Base-by-base conservation (phyloP, 2,329 filamentous ascomycete species). In the Penicillium sp. region DNA sequence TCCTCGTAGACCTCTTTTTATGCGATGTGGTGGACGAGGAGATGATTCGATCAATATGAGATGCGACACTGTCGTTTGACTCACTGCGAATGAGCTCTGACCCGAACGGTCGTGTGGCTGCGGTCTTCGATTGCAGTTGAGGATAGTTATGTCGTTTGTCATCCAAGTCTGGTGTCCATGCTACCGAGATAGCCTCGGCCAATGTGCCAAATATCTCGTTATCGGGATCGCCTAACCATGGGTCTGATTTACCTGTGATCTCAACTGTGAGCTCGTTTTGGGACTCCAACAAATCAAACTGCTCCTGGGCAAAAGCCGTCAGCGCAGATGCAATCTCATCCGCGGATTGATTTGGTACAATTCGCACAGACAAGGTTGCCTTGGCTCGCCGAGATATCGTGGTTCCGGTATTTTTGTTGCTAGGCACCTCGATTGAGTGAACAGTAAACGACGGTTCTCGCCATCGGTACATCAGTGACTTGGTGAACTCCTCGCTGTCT, bases 371-470 rank as follows among this genome's bases (percentile, higher is more conserved):
- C 33, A 99, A 84, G 50, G 91, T 87, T 5, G 92, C 91, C 65
- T 88, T 93, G 8, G 93, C 94, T 63, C 91, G 86, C 60, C 90
- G 87, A 43, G 93, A 95, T 59, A 99, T 96, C 0, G 73, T 76
- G 26, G 97, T 85, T 48, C 91, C 94, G 1, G 91, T 90, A 64
- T 95, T 94, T 52, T 85, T 82, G 0, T 91, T 91, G 0, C 93
- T 93, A 0, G 92, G 96, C 0, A 73, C 69, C 66, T 95, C 91
- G 71, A 97, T 91, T 7, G 90, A 84, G 73, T 99, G 94, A 45
- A 97, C 89, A 0, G 94, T 97, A 52, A 99, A 78, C 50, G 95
- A 96, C 0, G 94, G 91, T 67, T 97, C 92, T 21, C 94, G 86
- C 94, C 94, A 99, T 56, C 92, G 84, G 11, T 92, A 89, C 88